These are phyloP conservation scores for Alternaria brassicae DNA, from an alignment of 2,329 filamentous ascomycete genomes.

Conservation along the genomic window DNA sequence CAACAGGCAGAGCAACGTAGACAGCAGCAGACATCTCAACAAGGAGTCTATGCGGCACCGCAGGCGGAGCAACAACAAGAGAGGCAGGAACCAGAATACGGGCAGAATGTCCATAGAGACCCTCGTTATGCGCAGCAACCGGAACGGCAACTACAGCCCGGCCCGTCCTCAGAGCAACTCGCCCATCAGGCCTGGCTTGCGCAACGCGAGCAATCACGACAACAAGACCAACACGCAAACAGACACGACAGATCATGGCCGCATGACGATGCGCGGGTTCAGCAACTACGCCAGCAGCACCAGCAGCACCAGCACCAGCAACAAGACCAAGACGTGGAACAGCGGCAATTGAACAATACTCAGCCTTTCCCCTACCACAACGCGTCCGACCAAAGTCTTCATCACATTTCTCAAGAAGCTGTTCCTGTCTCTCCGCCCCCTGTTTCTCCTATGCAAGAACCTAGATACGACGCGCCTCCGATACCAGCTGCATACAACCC, in stretches of 20 bases:
- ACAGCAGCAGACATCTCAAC: slow-evolving; percentile 11
- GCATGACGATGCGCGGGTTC: slow-evolving; percentile 10
- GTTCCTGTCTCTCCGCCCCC: slow-evolving; percentile 28
- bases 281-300: slow-evolving; percentile 24
- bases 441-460: slow-evolving; percentile 33
- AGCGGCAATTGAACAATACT: slow-evolving; percentile 10
- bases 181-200: slow-evolving; percentile 9
- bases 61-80: slow-evolving; percentile 9
- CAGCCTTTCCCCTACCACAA: slow-evolving; percentile 24
- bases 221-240: slow-evolving; percentile 5
- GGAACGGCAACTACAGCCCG: slow-evolving; percentile 9
- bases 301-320: slow-evolving; percentile 11
- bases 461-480: slow-evolving; percentile 46
- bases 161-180: background rate
- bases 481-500: slow-evolving; percentile 48
- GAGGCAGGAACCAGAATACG: slow-evolving; percentile 3
- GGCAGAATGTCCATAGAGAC: slow-evolving; percentile 1
- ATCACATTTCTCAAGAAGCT: slow-evolving; percentile 16
- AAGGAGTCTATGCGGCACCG: slow-evolving; percentile 9
- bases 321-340: slow-evolving; percentile 15
- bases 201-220: slow-evolving; percentile 12
- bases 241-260: slow-evolving; percentile 3
- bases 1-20: slow-evolving; percentile 22
- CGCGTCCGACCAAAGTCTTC: slow-evolving; percentile 29
- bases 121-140: slow-evolving; percentile 14